A percentile compares a stretch with the other conserved stretches of the same genome.
phyloP scores from a whole-genome alignment of 148 eudicot genomes.

The Rhododendron williamsianum region DNA sequence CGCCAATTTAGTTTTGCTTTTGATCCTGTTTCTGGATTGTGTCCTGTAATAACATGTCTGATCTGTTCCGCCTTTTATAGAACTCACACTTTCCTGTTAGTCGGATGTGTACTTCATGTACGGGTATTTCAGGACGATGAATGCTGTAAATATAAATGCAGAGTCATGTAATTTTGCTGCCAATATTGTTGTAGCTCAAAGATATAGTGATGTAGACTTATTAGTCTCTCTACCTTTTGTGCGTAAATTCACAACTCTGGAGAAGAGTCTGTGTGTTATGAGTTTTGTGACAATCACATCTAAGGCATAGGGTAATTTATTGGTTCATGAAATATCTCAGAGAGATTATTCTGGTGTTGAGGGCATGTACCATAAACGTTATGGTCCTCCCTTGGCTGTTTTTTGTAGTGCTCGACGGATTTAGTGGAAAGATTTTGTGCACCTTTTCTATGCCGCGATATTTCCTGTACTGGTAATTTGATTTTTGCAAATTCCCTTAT shows the following conservation, averaged over 20 bases:
- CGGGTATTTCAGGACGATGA: background rate
- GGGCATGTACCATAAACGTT: background rate
- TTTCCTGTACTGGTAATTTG: background rate
- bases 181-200: background rate
- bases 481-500: background rate
- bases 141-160: background rate
- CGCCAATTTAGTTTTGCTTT: background rate
- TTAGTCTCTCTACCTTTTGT: background rate
- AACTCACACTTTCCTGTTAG: background rate
- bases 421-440: background rate
- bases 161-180: background rate
- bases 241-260: background rate
- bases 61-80: background rate
- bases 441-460: background rate
- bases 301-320: background rate
- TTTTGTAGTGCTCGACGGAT: background rate
- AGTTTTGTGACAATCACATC: background rate
- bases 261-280: background rate
- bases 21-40: constrained; percentile 4
- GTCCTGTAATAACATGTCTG: constrained; percentile 10
- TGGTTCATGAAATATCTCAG: background rate
- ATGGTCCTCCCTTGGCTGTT: background rate
- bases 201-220: background rate
- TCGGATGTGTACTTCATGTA: background rate
- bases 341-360: background rate